Base-by-base conservation (phyloP, 2,329 filamentous ascomycete species). In the Penicillium paneum region DNA sequence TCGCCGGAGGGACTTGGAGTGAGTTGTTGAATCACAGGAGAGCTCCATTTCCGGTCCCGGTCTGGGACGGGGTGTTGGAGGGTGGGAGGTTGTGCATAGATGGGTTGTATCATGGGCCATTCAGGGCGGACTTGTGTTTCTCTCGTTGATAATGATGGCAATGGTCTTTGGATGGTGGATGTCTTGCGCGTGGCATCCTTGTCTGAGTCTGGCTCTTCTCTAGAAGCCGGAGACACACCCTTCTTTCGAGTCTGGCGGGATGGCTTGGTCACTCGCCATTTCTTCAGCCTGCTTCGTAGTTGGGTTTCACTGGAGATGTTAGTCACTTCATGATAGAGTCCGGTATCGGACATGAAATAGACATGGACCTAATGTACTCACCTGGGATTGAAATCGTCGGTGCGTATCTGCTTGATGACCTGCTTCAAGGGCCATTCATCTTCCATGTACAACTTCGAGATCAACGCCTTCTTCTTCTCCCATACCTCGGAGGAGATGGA, bases 381-480 rank as follows among this genome's bases (percentile, higher is more conserved):
- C 74, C 73, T 76, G 17, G 74, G 74, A 55, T 76, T 71, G 60
- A 76, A 76, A 50, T 74, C 69, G 21, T 70, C 66, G 6, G 71
- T 71, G 15, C 74, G 72, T 35, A 76, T 74, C 61, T 74, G 69
- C 59, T 76, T 76, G 51, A 76, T 76, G 48, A 76, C 74, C 51
- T 76, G 74, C 54, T 76, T 76, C 48, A 76, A 61, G 5, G 74
- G 74, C 74, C 74, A 76, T 70, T 76, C 74, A 51, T 76, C 73
- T 28, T 75, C 73, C 64, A 73, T 75, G 51, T 76, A 76, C 39
- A 75, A 58, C 34, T 69, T 70, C 40, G 72, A 67, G 59, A 76
- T 76, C 57, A 75, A 59, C 3, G 67, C 64, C 54, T 71, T 75
- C 59, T 76, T 76, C 63, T 68, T 74, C 64, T 76, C 74, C 74